Evolutionary conservation across 1,284 basidiomycete species (phyloP).

Genomic region (Ceratobasidium sp.): DNA sequence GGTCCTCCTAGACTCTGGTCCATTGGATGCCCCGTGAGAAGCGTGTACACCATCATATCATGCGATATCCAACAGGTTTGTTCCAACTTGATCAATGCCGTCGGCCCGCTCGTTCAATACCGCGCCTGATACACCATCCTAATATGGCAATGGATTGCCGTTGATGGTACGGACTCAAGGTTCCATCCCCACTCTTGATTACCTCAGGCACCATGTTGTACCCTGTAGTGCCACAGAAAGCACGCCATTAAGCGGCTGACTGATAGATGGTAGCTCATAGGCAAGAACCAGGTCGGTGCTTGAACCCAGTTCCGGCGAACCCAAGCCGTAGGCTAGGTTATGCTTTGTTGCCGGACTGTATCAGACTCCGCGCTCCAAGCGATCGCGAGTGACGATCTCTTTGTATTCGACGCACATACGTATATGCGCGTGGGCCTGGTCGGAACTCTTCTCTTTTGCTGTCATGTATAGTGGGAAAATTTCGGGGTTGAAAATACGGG

Average conservation of each 20-base stretch:
- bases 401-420: not conserved
- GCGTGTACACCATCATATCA: not conserved
- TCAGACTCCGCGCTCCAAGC: conserved; percentile 35
- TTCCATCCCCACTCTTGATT: no score
- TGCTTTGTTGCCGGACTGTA: conserved; percentile 25
- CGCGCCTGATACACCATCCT: conserved; percentile 21
- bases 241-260: conserved; percentile 26
- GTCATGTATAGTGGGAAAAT: not conserved
- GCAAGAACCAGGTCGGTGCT: conserved; percentile 18
- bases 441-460: not conserved
- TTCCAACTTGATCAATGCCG: conserved; percentile 21
- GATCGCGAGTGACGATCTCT: not conserved
- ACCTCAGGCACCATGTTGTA: no score
- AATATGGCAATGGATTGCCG: conserved; percentile 4
- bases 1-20: conserved; percentile 29
- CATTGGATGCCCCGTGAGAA: not conserved
- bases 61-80: not conserved
- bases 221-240: conserved; percentile 8
- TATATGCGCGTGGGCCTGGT: not conserved
- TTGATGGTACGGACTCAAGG: no score
- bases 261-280: conserved; percentile 21
- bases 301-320: conserved; percentile 15
- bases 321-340: conserved; percentile 11
- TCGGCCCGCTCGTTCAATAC: conserved; percentile 2
- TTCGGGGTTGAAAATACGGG: not conserved